Conservation (phyloP, 306 rosid species). For the Fragaria iinumae region DNA sequence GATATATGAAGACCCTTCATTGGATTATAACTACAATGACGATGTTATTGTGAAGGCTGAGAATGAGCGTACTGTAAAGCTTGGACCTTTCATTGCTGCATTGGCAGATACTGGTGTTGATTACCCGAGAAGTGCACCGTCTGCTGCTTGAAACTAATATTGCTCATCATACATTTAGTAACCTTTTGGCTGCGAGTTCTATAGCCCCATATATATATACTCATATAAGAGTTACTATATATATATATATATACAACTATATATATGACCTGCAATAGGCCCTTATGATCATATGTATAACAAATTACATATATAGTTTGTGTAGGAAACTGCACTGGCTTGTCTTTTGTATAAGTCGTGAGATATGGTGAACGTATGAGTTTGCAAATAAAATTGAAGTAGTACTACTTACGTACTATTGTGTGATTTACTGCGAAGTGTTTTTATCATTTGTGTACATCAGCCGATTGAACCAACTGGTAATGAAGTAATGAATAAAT, state of each 20-base stretch:
- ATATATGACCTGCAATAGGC: background rate
- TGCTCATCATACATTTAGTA: background rate
- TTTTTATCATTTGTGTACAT: background rate
- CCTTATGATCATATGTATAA: background rate
- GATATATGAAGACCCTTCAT: conserved; percentile 38
- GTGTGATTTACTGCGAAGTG: background rate
- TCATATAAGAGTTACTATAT: background rate
- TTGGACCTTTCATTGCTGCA: conserved; percentile 22
- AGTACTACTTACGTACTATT: background rate
- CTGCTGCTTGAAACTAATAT: conserved; percentile 31
- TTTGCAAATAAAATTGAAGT: background rate
- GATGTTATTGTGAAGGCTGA: background rate
- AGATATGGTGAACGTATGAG: background rate
- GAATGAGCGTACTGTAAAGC: conserved; percentile 13
- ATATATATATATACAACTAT: background rate
- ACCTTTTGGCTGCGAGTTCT: background rate
- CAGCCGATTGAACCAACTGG: background rate
- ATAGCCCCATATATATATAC: background rate
- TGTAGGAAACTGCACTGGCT: conserved; percentile 9
- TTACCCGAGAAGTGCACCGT: conserved; percentile 25
- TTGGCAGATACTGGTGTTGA: conserved; percentile 18
- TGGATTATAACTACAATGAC: conserved; percentile 33
- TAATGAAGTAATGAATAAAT: background rate
- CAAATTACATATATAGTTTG: background rate
- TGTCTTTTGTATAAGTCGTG: background rate